A percentile compares a stretch with the other conserved stretches of the same genome.
Evolutionary conservation across 768 basidiomycete species (phyloP).

Genomic region (Suillus placidus): DNA sequence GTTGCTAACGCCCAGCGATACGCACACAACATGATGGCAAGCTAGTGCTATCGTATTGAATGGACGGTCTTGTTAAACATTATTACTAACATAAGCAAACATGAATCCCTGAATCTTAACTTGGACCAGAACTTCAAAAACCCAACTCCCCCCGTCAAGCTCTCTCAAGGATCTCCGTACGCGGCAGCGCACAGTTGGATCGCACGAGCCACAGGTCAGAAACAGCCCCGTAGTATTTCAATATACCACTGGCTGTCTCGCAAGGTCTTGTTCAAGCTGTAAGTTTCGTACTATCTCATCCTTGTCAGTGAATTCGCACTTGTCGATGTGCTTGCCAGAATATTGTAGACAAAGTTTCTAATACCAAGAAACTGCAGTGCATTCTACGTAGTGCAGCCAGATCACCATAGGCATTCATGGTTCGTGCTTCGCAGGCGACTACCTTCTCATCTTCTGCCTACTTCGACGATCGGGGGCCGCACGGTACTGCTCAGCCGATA

Average conservation of each 20-base stretch:
- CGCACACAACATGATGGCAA: slow-evolving; percentile 10
- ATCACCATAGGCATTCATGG: slow-evolving; percentile 28
- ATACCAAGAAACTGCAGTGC: background rate
- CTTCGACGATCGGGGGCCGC: slow-evolving; percentile 72
- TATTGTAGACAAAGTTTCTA: background rate
- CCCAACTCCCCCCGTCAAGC: background rate
- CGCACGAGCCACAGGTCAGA: background rate
- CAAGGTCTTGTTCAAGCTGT: background rate
- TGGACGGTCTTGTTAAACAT: background rate
- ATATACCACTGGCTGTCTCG: background rate
- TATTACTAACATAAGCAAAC: background rate
- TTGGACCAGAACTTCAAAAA: background rate
- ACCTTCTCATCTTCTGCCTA: slow-evolving; percentile 77
- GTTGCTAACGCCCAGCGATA: slow-evolving; percentile 9
- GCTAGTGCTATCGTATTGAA: background rate
- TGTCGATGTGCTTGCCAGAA: background rate
- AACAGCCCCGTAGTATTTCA: too few relatives aligned
- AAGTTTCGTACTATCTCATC: background rate
- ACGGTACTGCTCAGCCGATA: slow-evolving; percentile 77
- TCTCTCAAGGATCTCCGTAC: background rate
- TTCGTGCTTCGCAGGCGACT: slow-evolving; percentile 39
- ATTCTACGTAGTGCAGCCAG: background rate
- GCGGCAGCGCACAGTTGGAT: background rate
- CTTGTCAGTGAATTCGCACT: background rate
- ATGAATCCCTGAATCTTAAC: background rate